Evolutionary conservation across 2,329 filamentous ascomycete genomes (phyloP).

Genomic region (Botryotinia calthae): DNA sequence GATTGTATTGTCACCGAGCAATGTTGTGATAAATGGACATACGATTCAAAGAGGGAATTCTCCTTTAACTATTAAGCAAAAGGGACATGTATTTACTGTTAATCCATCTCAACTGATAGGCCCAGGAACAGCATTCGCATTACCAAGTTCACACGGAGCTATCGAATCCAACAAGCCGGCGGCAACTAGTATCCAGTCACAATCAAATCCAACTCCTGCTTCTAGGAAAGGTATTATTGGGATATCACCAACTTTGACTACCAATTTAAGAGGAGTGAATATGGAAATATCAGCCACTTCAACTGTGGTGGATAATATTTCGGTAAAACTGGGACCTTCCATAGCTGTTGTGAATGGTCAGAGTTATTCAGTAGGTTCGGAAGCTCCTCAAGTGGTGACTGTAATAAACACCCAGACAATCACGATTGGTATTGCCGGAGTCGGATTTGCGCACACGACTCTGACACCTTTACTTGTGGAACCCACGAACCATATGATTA

Average conservation of each 20-base stretch:
- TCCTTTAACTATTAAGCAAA: constrained; percentile 27
- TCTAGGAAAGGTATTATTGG: background rate
- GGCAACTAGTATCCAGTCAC: background rate
- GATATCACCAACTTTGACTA: background rate
- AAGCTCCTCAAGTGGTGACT: constrained; percentile 28
- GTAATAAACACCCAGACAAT: constrained; percentile 30
- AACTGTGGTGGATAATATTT: constrained; percentile 29
- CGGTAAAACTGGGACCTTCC: constrained; percentile 27
- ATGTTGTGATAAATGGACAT: constrained; percentile 31
- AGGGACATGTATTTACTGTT: constrained; percentile 33
- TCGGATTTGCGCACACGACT: constrained; percentile 32
- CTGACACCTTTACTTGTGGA: background rate
- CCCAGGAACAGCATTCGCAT: constrained; percentile 26
- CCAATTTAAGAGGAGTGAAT: background rate
- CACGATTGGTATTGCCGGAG: constrained; percentile 29
- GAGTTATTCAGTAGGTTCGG: constrained; percentile 30
- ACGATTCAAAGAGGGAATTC: constrained; percentile 23
- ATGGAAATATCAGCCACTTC: constrained; percentile 14
- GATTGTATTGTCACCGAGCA: constrained; percentile 28
- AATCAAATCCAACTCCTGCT: background rate
- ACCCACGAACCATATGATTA: constrained; percentile 31
- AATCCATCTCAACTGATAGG: constrained; percentile 33
- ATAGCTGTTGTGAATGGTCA: constrained; percentile 27
- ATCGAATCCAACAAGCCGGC: background rate
- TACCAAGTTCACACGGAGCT: constrained; percentile 24